Base-by-base conservation (phyloP, 169 alveolate species). In the Ichthyophthirius multifiliis region DNA sequence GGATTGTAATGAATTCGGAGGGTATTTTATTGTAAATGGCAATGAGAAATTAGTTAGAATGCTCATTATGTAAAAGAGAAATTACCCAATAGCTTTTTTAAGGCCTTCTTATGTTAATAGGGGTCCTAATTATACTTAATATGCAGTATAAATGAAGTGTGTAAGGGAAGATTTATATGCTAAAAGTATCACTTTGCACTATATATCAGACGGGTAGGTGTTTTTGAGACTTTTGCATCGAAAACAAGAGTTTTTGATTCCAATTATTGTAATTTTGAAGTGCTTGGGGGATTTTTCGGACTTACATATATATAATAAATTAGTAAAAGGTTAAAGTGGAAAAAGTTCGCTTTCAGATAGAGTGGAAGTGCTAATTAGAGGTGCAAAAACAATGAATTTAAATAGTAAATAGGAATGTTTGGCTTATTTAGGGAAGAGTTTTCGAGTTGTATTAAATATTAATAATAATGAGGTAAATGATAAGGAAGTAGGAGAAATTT, bases 1-100 rank as follows among this genome's bases (percentile, higher is more conserved):
- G 85, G 99, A 99, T 85, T 91, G 94, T 71, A 97, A 97, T 84
- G 99, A 98, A 85, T 96, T 97, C 46, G 99, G 99, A 27, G 99
- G 99, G 10, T 98, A 98, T 87, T 99, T 99, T 85, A 97, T 99
- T 47, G 91, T 98, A 65, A 98, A 98, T 82, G 99, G 99, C 35
- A 94, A 96, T 85, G 99, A 98, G 89, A 96, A 97, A 84, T 92
- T 98, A 43, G 92, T 98, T 6, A 96, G 99, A 86, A 98, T 96
- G 96, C 98, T 99, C 18, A 97, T 98, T 35, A 95, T 96, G 65
- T 97, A 96, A 47, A 95, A 98, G 77, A 96, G 98, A 80, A 98
- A 98, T 89, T 96, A 96, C 77, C 98, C 99, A 20, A 90, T 96
- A 1, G 98, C 98, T 13, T 91, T 94, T 44, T 76, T 83, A 13